Conservation (phyloP, 2,329 filamentous ascomycete genomes). For the Colletotrichum salicis region DNA sequence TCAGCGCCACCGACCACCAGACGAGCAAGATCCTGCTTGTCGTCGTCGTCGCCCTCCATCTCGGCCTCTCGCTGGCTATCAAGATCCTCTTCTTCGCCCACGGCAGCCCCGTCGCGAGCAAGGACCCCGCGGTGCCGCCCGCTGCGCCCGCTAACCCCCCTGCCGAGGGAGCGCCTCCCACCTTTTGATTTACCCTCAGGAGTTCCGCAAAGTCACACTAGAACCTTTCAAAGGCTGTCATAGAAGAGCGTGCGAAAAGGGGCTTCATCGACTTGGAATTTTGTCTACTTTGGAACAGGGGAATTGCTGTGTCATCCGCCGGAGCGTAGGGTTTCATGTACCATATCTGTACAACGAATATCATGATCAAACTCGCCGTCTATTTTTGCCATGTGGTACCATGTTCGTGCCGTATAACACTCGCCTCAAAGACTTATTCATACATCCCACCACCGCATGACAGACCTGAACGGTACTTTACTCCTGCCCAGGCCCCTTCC, state of each 20-base stretch:
- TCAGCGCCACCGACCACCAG: slow-evolving; percentile 92
- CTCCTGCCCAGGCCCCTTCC: slow-evolving; percentile 9
- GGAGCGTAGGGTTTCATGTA: slow-evolving; percentile 6
- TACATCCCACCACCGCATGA: neutral
- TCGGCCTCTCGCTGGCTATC: slow-evolving; percentile 91
- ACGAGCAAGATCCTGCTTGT: slow-evolving; percentile 89
- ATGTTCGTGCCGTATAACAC: neutral
- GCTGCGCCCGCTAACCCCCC: slow-evolving; percentile 19
- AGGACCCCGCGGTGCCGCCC: slow-evolving; percentile 22
- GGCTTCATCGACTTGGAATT: neutral
- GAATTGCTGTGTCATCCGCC: slow-evolving; percentile 2
- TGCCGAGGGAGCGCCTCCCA: slow-evolving; percentile 28
- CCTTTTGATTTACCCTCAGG: slow-evolving; percentile 13
- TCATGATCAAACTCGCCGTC: slow-evolving; percentile 23
- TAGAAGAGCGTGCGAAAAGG: neutral
- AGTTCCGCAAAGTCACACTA: neutral
- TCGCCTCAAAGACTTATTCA: neutral
- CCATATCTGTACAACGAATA: slow-evolving; percentile 30
- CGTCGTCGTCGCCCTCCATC: slow-evolving; percentile 84
- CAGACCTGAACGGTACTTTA: neutral
- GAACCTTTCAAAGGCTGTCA: neutral
- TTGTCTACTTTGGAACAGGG: slow-evolving; percentile 1
- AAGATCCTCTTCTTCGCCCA: slow-evolving; percentile 97
- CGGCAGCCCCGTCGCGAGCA: slow-evolving; percentile 63
- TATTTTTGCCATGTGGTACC: neutral